Evolutionary conservation across 257 asterid species (phyloP), one percentile per base, ranked within the genome.

Genomic region (Cynanchum wilfordii): DNA sequence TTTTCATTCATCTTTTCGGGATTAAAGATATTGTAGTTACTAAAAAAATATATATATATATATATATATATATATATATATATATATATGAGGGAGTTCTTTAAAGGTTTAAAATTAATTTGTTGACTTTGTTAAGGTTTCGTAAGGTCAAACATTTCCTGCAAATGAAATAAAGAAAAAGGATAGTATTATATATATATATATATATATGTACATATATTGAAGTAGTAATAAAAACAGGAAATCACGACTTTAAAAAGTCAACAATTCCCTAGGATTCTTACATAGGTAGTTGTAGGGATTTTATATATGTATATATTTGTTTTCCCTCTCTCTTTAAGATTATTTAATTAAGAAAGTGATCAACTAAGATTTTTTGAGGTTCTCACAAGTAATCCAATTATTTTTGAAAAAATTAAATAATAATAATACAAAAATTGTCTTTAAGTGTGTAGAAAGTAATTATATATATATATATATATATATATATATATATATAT

Each of bases 211-310:
- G 5, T n/a, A n/a, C 5, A 36, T 33, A 33, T 36, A 42, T 42
- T 7, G 47, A 42, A 42, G 10, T 38, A 19, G 10, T 6, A 22
- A 12, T 7, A 62, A 62, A 27, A 33, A 62, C n/a, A 69, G 36
- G 47, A 17, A n/a, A 42, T 0, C 25, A 3, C 15, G 16, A 4
- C 12, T 24, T 58, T 15, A 42, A 71, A 42, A 71, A 59, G 60
- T 59, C 69, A 59, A 72, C 76, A 11, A 29, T 57, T 25, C 58
- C 30, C 36, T 42, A 17, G 75, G 75, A n/a, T 56, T 56, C 75
- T 58, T 57, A 4, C 11, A 3, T 71, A 44, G 19, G 1, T 56
- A 60, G 47, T 42, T 38, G 44, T 7, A 71, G 10, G 5, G 2
- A 33, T 33, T 33, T 33, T 33, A 33, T 33, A 33, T 33, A 33